Percentiles rank a stretch among this genome's conserved stretches.
phyloP scores from a whole-genome alignment of 1,284 basidiomycete genomes.

The Sphagnurus paluster region DNA sequence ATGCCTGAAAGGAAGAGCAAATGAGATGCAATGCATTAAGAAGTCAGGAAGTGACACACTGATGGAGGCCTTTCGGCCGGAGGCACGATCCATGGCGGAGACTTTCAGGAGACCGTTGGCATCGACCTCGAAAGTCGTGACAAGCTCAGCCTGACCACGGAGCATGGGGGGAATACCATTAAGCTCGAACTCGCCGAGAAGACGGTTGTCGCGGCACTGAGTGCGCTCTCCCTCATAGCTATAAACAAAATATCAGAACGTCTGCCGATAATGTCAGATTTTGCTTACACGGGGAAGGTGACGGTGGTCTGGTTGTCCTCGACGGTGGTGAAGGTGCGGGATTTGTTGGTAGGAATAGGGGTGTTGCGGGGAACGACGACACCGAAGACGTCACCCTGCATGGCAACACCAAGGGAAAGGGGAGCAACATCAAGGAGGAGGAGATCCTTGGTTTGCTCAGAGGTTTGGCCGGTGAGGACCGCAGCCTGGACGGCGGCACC shows the following conservation, averaged over 20 bases:
- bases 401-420: conserved; percentile 95
- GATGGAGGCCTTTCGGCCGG: conserved; percentile 95
- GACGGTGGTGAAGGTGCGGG: conserved; percentile 93
- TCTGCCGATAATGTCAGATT: not conserved
- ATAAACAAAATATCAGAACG: conserved; percentile 13
- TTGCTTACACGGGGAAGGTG: conserved; percentile 89
- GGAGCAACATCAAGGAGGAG: conserved; percentile 96
- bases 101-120: conserved; percentile 97
- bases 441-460: conserved; percentile 94
- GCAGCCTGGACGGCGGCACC: conserved; percentile 98
- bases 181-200: conserved; percentile 97
- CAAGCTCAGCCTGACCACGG: conserved; percentile 93
- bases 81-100: conserved; percentile 91
- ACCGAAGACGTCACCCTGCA: conserved; percentile 98
- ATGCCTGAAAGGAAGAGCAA: conserved; percentile 52
- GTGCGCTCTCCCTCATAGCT: conserved; percentile 97
- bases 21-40: conserved; percentile 1
- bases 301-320: conserved; percentile 99
- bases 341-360: conserved; percentile 97
- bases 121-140: conserved; percentile 96
- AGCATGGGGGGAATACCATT: conserved; percentile 96
- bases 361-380: conserved; percentile 97
- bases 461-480: conserved; percentile 94
- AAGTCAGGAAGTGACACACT: conserved; percentile 49
- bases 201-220: conserved; percentile 94